Evolutionary conservation across 2,329 filamentous ascomycete genomes (phyloP), one percentile per base, ranked within the genome.

Genomic region (Apiospora aurea): DNA sequence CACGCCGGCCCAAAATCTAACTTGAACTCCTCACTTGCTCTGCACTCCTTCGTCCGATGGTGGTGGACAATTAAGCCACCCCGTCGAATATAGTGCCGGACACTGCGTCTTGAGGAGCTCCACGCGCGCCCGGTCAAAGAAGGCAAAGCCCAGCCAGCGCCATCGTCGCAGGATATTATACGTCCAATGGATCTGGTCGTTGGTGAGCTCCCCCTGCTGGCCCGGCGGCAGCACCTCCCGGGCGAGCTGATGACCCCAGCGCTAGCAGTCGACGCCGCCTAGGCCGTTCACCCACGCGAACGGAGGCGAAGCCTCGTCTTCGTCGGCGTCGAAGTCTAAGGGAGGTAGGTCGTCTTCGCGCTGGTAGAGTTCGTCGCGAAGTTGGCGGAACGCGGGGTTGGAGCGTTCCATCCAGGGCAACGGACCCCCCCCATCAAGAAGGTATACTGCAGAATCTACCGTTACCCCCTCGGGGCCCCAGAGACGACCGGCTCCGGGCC

Each of bases 61-160:
- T 7, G 16, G 44, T 6, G 16, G 16, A 16, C 44, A 16, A 16
- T 2, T 43, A 6, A 67, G 61, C 34, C 61, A 67, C 1, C 61
- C 61, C 16, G 61, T 67, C 18, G 1, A 13, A 34, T 43, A 67
- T 7, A 29, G 1, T 29, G 5, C 14, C 16, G 61, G 61, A 3
- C 44, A 34, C 7, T 26, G 18, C 24, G 34, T 2, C 34, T 43
- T 43, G 29, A 67, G 34, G 3, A 44, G 18, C 34, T 67, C 61
- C 11, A 43, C 41, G 18, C 61, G 61, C 34, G 29, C 18, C 14
- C 41, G 21, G 61, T 67, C 61, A 1, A 38, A 43, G 24, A 67
- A 43, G 18, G 61, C 61, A 44, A 43, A 67, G 21, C 61, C 34
- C 34, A 67, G 61, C 61, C 61, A 67, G 41, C 18, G 16, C 61